A percentile compares a stretch with the other conserved stretches of the same genome.
These are phyloP conservation scores for Termitomyces eurrhizus DNA, from an alignment of 768 basidiomycete species.

Conservation along the genomic window DNA sequence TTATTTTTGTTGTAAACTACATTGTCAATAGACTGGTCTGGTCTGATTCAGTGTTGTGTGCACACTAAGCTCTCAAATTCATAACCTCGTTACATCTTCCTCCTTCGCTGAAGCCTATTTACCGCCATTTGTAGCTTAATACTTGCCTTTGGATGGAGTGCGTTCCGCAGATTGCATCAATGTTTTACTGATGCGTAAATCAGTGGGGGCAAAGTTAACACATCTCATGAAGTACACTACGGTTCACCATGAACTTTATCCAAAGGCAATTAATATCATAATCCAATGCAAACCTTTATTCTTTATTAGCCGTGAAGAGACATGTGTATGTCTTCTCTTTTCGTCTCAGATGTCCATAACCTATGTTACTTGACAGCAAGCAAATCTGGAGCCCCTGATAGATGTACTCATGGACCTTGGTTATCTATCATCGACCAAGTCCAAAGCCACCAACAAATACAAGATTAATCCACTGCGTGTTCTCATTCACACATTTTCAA, in stretches of 20 bases:
- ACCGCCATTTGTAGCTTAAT: constrained; percentile 28
- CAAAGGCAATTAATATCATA: constrained; percentile 37
- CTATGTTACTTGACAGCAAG: constrained; percentile 19
- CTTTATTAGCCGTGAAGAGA: constrained; percentile 29
- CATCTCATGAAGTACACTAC: constrained; percentile 45
- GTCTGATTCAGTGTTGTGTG: no score
- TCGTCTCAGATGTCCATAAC: neutral
- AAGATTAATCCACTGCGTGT: constrained; percentile 27
- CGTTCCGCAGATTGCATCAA: constrained; percentile 13
- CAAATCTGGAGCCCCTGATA: constrained; percentile 20
- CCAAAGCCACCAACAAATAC: neutral
- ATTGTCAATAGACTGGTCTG: no score
- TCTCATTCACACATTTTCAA: constrained; percentile 45
- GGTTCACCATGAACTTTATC: constrained; percentile 37
- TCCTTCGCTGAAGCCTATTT: neutral
- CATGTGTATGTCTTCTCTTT: constrained; percentile 24
- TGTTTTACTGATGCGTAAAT: constrained; percentile 9
- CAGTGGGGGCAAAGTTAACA: constrained; percentile 43
- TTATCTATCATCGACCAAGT: neutral
- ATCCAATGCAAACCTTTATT: constrained; percentile 32
- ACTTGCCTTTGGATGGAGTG: constrained; percentile 45
- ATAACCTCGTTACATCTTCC: no score
- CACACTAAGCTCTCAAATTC: no score
- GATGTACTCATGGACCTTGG: neutral
- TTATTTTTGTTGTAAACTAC: no score